These are phyloP conservation scores for Lodderomyces jiufengensis DNA, from an alignment of 1,139 yeast species.

Conservation along the genomic window DNA sequence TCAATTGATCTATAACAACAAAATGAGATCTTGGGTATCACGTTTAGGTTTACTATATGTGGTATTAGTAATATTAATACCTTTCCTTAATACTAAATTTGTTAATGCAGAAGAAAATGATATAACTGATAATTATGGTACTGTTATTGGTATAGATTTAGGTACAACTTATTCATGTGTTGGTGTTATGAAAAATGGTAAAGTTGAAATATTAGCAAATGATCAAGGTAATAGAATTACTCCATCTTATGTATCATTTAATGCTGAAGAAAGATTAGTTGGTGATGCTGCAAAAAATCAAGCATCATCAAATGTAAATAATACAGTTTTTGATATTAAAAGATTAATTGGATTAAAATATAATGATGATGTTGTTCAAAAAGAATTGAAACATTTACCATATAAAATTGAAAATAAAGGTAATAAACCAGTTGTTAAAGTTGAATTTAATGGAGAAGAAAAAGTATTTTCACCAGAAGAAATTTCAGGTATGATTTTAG, in stretches of 20 bases:
- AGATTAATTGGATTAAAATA: constrained; percentile 81
- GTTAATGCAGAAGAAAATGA: constrained; percentile 34
- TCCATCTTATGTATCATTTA: constrained; percentile 86
- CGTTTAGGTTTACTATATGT: constrained; percentile 16
- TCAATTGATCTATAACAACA: neutral
- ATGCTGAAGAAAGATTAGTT: constrained; percentile 80
- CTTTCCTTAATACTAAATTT: constrained; percentile 41
- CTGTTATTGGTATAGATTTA: constrained; percentile 83
- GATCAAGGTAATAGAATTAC: constrained; percentile 96
- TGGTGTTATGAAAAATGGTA: constrained; percentile 88
- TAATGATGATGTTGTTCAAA: constrained; percentile 72
- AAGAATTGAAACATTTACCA: constrained; percentile 80
- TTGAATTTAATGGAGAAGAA: constrained; percentile 62
- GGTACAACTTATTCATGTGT: constrained; percentile 92
- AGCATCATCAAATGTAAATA: constrained; percentile 75
- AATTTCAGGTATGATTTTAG: constrained; percentile 85
- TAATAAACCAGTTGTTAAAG: constrained; percentile 80
- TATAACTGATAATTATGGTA: constrained; percentile 59
- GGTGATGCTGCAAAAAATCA: constrained; percentile 97
- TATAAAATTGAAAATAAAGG: constrained; percentile 62
- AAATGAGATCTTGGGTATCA: constrained; percentile 14
- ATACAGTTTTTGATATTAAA: constrained; percentile 83
- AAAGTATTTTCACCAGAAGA: constrained; percentile 85
- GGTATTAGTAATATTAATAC: constrained; percentile 38
- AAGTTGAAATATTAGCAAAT: constrained; percentile 88